Conservation (phyloP, 306 rosid genomes). For the Begonia fuchsioides region DNA sequence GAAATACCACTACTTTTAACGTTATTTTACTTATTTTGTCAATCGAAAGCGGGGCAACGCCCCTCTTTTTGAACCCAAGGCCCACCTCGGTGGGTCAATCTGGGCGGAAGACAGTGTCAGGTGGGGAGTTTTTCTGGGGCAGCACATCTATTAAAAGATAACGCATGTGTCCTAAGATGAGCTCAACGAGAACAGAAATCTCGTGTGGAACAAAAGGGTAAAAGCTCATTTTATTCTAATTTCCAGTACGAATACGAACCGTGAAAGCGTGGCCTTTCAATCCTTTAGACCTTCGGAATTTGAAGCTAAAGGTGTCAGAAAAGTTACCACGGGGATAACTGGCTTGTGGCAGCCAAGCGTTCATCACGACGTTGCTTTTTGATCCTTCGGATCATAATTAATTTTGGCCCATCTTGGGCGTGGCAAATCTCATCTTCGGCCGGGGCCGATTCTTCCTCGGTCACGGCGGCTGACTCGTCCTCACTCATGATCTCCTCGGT, state of each 20-base stretch:
- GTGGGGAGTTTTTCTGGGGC: constrained; percentile 13
- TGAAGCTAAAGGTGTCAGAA: constrained; percentile 1
- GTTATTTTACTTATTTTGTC: constrained; percentile 42
- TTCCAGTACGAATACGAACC: constrained; percentile 2
- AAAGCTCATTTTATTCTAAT: background rate
- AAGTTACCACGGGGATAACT: constrained; percentile 1
- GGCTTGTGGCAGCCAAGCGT: constrained; percentile 2
- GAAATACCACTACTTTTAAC: constrained; percentile 39
- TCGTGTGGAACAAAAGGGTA: constrained; percentile 2
- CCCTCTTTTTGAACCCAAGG: constrained; percentile 8
- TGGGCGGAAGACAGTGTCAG: constrained; percentile 2
- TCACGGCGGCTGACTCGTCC: too few species aligned
- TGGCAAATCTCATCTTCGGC: too few species aligned
- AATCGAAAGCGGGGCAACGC: constrained; percentile 21
- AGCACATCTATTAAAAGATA: constrained; percentile 12
- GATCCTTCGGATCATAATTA: too few species aligned
- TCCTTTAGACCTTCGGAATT: background rate
- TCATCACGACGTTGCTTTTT: too few species aligned
- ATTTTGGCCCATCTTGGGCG: too few species aligned
- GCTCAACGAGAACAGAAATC: constrained; percentile 2
- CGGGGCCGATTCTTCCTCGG: too few species aligned
- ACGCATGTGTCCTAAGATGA: constrained; percentile 2
- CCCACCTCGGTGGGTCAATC: constrained; percentile 4
- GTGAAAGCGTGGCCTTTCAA: constrained; percentile 1
- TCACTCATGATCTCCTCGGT: too few species aligned